These are phyloP conservation scores for Calonectria fujianensis DNA, from an alignment of 2,329 filamentous ascomycete species.

Conservation along the genomic window DNA sequence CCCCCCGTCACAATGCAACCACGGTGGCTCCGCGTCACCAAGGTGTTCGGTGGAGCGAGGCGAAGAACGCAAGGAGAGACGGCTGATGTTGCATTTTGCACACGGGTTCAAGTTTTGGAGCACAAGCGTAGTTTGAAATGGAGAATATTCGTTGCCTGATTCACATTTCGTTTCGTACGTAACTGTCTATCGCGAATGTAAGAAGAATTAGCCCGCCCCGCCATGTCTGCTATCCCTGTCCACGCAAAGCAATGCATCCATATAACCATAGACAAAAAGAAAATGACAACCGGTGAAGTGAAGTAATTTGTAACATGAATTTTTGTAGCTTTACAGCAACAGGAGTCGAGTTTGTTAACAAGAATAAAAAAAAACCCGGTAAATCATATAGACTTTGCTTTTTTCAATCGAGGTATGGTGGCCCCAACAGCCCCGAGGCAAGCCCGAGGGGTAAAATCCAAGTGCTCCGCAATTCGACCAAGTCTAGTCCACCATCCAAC, in stretches of 20 bases:
- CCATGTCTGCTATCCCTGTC: constrained; percentile 19
- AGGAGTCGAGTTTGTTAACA: constrained; percentile 54
- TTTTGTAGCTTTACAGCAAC: constrained; percentile 45
- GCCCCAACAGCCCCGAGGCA: constrained; percentile 55
- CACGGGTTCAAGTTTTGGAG: not conserved
- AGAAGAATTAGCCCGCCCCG: constrained; percentile 25
- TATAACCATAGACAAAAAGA: constrained; percentile 28
- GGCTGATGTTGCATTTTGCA: not conserved
- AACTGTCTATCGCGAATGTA: constrained; percentile 34
- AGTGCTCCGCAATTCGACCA: constrained; percentile 55
- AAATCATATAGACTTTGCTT: constrained; percentile 52
- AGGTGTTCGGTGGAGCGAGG: not conserved
- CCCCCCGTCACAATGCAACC: constrained; percentile 28
- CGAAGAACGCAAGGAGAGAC: not conserved
- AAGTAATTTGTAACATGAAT: constrained; percentile 43
- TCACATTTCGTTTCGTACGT: constrained; percentile 37
- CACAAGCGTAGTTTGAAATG: constrained; percentile 14
- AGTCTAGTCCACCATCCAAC: constrained; percentile 53
- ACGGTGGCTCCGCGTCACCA: constrained; percentile 32
- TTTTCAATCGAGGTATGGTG: constrained; percentile 49
- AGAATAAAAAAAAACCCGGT: constrained; percentile 43
- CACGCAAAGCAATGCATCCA: constrained; percentile 25
- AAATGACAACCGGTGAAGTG: constrained; percentile 32
- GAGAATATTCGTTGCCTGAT: constrained; percentile 30
- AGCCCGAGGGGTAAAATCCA: constrained; percentile 57